Conservation (phyloP, 1,139 yeast genomes). For the Pichia kudriavzevii region DNA sequence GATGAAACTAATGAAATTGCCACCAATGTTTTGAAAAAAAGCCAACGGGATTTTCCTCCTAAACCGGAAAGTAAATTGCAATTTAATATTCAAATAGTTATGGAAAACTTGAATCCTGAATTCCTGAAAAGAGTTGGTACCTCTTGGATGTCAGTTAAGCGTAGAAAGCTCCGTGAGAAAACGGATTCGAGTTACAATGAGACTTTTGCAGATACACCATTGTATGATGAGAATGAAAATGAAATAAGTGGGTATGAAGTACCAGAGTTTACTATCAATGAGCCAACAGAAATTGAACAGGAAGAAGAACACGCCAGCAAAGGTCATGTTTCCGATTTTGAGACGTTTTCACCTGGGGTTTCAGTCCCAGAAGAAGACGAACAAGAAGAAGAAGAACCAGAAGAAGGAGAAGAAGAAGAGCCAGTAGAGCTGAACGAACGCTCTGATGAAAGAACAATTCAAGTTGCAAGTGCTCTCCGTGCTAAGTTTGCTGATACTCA, state of each 20-base stretch:
- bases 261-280: slow-evolving; percentile 4
- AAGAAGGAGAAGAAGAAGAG: slow-evolving; percentile 3
- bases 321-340: slow-evolving; percentile 20
- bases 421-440: slow-evolving; percentile 2
- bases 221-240: too few relatives aligned
- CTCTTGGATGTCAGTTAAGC: slow-evolving; percentile 14
- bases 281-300: slow-evolving; percentile 10
- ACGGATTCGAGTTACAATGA: too few relatives aligned
- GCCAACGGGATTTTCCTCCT: slow-evolving; percentile 19
- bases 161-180: slow-evolving; percentile 15
- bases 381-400: slow-evolving; percentile 4
- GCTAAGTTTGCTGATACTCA: background rate
- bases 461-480: slow-evolving; percentile 48
- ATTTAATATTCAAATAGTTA: slow-evolving; percentile 1
- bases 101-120: slow-evolving; percentile 7
- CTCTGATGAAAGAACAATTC: slow-evolving; percentile 37
- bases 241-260: too few relatives aligned
- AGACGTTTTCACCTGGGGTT: too few relatives aligned
- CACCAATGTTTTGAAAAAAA: slow-evolving; percentile 20
- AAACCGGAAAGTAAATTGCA: background rate
- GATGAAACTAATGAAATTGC: slow-evolving; percentile 24
- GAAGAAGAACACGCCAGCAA: slow-evolving; percentile 17
- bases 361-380: too few relatives aligned
- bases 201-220: slow-evolving; percentile 1
- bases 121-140: slow-evolving; percentile 11